A percentile compares a stretch with the other conserved stretches of the same genome.
Evolutionary conservation across 345 rosid species (phyloP).

Genomic region (Gossypium herbaceum): DNA sequence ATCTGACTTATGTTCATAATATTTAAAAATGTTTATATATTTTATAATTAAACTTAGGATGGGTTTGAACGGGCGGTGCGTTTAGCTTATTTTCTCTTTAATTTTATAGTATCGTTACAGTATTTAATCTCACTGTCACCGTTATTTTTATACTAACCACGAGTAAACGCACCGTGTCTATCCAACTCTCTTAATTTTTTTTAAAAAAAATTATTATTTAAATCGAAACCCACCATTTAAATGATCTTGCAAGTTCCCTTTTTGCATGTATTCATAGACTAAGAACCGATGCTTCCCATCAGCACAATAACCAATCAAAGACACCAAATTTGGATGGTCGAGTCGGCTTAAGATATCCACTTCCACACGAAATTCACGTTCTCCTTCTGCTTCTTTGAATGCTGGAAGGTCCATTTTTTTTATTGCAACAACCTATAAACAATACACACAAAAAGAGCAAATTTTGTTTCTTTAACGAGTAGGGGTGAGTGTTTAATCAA

Average conservation of each 20-base stretch:
- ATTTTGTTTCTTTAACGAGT: background rate
- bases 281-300: background rate
- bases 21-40: too few species aligned
- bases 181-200: too few species aligned
- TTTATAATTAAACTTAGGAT: rapidly evolving
- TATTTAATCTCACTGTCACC: too few species aligned
- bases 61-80: rapidly evolving
- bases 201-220: too few species aligned
- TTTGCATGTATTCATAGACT: slow-evolving; percentile 1
- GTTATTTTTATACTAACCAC: too few species aligned
- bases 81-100: too few species aligned
- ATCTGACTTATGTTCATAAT: too few species aligned
- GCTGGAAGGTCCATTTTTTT: slow-evolving; percentile 1
- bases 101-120: rapidly evolving
- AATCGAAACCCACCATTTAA: background rate
- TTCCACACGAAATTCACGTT: slow-evolving; percentile 1
- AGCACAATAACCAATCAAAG: slow-evolving; percentile 3
- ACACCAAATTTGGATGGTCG: slow-evolving; percentile 3
- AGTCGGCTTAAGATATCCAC: slow-evolving; percentile 1
- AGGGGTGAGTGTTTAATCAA: too few species aligned
- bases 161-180: rapidly evolving
- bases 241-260: slow-evolving; percentile 8
- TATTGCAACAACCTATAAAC: background rate
- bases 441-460: background rate
- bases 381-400: background rate